Evolutionary conservation across 2,329 filamentous ascomycete species (phyloP), one percentile per base, ranked within the genome.

Genomic region (Penicillium sp.): DNA sequence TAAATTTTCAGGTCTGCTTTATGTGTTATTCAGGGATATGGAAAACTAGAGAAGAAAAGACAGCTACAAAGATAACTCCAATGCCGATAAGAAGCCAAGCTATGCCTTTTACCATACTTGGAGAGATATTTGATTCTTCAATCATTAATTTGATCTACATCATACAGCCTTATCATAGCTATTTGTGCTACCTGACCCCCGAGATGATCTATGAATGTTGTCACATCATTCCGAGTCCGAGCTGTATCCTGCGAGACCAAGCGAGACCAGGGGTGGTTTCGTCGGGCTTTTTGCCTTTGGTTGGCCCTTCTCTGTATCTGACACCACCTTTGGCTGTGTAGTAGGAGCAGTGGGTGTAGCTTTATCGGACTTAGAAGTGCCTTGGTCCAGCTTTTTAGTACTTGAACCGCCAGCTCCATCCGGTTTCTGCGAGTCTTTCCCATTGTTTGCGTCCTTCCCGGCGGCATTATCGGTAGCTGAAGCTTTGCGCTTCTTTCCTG

Each of bases 401-500:
- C n/a, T 41, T 15, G 40, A 38, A 29, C 57, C 40, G 15, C 43
- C 47, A 27, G 61, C 53, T 27, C 54, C 57, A 8, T 52, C 11
- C n/a, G n/a, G 11, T n/a, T 59, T 65, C 15, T 56, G 50, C 23
- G 40, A 29, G 23, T 57, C 53, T 23, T 47, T 54, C 59, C 8
- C 50, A 47, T 47, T 47, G 36, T 33, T 45, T 50, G n/a, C 55
- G 19, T 23, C 34, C 41, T 49, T 60, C 21, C 13, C 39, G 2
- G n/a, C 55, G 19, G 43, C 40, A 10, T 61, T 65, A 19, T 66
- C 65, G 9, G 66, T 58, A 8, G 68, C 59, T 11, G 76, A 78
- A 19, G 69, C 61, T 61, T 78, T 80, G 50, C 77, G 72, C 46
- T 74, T 69, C 62, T 80, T 80, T 4, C 76, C 69, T 1, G 75